Percentiles rank a stretch among this genome's conserved stretches.
These are phyloP conservation scores for Poronia punctata DNA, from an alignment of 495 filamentous ascomycete species.

Conservation along the genomic window DNA sequence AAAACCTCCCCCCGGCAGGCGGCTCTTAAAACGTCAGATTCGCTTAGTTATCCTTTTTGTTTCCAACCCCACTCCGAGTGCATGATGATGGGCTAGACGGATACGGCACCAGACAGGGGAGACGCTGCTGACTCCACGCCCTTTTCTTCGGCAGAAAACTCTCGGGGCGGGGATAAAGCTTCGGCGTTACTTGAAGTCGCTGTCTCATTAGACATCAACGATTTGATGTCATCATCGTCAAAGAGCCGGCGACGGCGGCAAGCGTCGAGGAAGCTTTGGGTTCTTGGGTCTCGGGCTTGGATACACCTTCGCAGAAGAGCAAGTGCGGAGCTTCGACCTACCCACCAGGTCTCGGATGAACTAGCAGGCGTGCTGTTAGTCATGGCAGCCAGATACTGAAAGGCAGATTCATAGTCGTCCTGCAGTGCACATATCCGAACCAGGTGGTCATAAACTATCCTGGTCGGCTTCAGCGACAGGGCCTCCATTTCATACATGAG, in stretches of 20 bases:
- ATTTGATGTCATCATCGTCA: constrained; percentile 6
- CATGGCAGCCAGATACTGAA: constrained; percentile 54
- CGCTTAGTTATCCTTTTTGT: too few relatives aligned
- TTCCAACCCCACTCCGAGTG: too few relatives aligned
- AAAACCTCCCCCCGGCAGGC: too few relatives aligned
- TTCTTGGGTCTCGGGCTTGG: constrained; percentile 34
- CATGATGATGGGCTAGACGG: too few relatives aligned
- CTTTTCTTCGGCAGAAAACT: too few relatives aligned
- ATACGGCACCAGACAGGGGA: too few relatives aligned
- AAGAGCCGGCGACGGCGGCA: constrained; percentile 14
- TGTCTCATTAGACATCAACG: background rate
- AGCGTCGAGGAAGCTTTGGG: constrained; percentile 32
- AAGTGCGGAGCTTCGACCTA: constrained; percentile 29
- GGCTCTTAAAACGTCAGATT: too few relatives aligned
- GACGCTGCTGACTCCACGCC: too few relatives aligned
- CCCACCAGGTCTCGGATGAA: constrained; percentile 23
- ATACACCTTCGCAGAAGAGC: constrained; percentile 39
- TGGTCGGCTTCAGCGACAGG: constrained; percentile 51
- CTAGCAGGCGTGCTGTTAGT: constrained; percentile 10
- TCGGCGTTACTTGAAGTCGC: too few relatives aligned
- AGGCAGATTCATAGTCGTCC: constrained; percentile 49
- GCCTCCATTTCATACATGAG: constrained; percentile 67
- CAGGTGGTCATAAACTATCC: constrained; percentile 59
- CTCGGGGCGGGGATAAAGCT: too few relatives aligned
- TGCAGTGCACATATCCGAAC: constrained; percentile 56